These are phyloP conservation scores for Tricholomella constricta DNA, from an alignment of 768 basidiomycete species.

Conservation along the genomic window DNA sequence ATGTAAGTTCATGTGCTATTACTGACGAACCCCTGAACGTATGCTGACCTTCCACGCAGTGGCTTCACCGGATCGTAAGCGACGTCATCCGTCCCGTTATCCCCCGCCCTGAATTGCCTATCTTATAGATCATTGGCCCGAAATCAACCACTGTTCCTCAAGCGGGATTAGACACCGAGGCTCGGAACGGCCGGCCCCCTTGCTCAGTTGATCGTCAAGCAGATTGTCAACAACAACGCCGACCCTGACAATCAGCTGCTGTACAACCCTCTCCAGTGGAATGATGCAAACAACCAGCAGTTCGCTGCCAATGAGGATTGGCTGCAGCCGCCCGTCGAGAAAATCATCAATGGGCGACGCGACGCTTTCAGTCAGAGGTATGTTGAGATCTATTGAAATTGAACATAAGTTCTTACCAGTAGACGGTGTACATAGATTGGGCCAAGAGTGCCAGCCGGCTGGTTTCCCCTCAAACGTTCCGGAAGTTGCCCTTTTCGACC, in stretches of 20 bases:
- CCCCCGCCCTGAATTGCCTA: neutral
- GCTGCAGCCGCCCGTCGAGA: conserved; percentile 44
- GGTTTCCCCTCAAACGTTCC: conserved; percentile 34
- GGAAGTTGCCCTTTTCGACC: conserved; percentile 46
- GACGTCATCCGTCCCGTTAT: neutral
- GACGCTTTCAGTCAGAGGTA: conserved; percentile 57
- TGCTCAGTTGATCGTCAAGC: conserved; percentile 49
- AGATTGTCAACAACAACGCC: conserved; percentile 38
- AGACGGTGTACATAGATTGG: conserved; percentile 33
- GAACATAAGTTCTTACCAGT: neutral
- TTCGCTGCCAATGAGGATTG: conserved; percentile 47
- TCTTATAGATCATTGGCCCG: conserved; percentile 49
- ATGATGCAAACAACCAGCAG: conserved; percentile 43
- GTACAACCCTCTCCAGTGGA: conserved; percentile 54
- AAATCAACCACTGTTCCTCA: conserved; percentile 54
- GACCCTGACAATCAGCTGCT: conserved; percentile 47
- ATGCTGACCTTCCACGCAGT: conserved; percentile 27
- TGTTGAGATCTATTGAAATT: neutral
- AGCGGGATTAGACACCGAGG: conserved; percentile 52
- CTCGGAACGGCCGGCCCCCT: conserved; percentile 49
- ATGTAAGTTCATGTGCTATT: conserved; percentile 38
- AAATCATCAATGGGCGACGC: conserved; percentile 45
- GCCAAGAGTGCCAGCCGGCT: conserved; percentile 46
- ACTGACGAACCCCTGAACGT: neutral
- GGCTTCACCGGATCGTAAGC: conserved; percentile 47